phyloP scores from a whole-genome alignment of 2,329 filamentous ascomycete genomes.

The Alternaria rosae region DNA sequence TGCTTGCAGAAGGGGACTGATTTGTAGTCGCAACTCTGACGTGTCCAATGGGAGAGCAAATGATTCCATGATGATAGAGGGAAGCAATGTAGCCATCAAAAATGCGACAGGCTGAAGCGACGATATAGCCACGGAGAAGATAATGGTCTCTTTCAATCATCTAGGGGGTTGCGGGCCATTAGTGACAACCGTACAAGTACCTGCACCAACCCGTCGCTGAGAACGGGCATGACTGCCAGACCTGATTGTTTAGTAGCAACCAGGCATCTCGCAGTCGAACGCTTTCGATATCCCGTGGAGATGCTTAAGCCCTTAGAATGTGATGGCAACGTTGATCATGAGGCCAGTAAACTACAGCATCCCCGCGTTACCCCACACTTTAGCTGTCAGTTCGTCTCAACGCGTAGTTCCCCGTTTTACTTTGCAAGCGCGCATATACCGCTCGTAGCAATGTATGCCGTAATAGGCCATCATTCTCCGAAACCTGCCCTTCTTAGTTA shows the following conservation, averaged over 20 bases:
- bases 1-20: constrained; percentile 21
- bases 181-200: background rate
- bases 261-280: background rate
- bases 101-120: background rate
- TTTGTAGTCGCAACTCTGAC: constrained; percentile 20
- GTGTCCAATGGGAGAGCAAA: constrained; percentile 21
- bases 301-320: background rate
- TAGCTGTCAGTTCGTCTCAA: background rate
- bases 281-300: background rate
- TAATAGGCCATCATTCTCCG: constrained; percentile 20
- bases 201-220: background rate
- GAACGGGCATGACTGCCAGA: constrained; percentile 7
- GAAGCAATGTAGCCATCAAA: background rate
- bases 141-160: background rate
- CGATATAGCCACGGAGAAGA: background rate
- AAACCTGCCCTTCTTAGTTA: constrained; percentile 9
- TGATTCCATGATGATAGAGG: constrained; percentile 19
- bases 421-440: background rate
- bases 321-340: background rate
- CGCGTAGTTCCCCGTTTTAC: background rate
- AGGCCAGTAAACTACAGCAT: background rate
- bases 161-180: background rate
- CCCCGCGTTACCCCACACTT: constrained; percentile 18
- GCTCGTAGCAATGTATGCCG: background rate
- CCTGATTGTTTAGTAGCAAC: background rate